A percentile compares a stretch with the other conserved stretches of the same genome.
Evolutionary conservation across 495 filamentous ascomycete genomes (phyloP).

Genomic region (Cenococcum geophilum): DNA sequence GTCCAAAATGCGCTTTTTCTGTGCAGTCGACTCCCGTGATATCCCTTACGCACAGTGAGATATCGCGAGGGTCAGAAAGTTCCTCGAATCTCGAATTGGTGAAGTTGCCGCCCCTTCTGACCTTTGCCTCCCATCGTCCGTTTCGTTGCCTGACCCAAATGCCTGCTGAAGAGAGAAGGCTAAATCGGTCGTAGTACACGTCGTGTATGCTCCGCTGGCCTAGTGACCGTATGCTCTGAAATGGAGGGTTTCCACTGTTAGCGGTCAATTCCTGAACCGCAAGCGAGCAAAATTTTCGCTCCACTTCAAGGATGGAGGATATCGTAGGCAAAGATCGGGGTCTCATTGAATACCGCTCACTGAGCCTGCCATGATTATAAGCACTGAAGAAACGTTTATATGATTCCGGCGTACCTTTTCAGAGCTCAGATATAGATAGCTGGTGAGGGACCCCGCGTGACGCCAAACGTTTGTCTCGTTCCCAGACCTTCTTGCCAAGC

Average conservation of each 20-base stretch:
- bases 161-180: neutral
- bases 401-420: neutral
- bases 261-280: neutral
- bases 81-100: conserved; percentile 16
- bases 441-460: no score
- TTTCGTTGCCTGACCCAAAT: conserved; percentile 1
- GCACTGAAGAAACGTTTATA: neutral
- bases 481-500: no score
- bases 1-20: neutral
- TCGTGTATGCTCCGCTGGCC: neutral
- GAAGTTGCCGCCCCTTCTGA: conserved; percentile 15
- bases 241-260: neutral
- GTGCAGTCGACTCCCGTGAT: neutral
- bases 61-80: conserved; percentile 14
- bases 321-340: neutral
- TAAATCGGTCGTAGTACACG: neutral
- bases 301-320: neutral
- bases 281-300: conserved; percentile 2
- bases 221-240: conserved; percentile 4
- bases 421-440: neutral
- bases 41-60: conserved; percentile 12
- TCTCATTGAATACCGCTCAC: neutral
- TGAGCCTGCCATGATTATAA: no score
- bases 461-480: no score
- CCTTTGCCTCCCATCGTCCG: conserved; percentile 8